Conservation (phyloP, 805 yeast species). For the Nakazawaea wyomingensis region DNA sequence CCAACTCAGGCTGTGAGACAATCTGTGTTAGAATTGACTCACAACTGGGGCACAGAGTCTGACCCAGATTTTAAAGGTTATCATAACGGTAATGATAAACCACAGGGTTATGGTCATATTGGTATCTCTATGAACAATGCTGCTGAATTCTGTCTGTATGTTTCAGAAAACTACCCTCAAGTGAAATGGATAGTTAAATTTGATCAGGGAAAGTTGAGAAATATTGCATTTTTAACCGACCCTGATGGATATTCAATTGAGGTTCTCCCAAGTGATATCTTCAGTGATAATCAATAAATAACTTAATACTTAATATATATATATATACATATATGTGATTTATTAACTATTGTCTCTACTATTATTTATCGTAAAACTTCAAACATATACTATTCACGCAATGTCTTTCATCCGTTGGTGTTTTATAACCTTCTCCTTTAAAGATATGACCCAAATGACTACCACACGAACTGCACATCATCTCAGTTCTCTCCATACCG, state of each 20-base stretch:
- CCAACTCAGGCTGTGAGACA: constrained; percentile 41
- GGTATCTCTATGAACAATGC: constrained; percentile 69
- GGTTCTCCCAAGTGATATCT: constrained; percentile 40
- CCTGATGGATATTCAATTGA: constrained; percentile 91
- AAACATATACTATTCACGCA: constrained; percentile 87
- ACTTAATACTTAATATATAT: too few relatives aligned
- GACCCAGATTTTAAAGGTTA: constrained; percentile 68
- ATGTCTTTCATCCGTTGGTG: constrained; percentile 88
- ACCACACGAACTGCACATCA: constrained; percentile 83
- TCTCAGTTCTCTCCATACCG: constrained; percentile 87
- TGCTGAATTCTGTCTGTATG: constrained; percentile 44
- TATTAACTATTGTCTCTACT: background rate
- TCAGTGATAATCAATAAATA: background rate
- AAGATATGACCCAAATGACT: constrained; percentile 96
- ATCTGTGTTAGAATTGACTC: constrained; percentile 82
- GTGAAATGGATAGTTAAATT: constrained; percentile 55
- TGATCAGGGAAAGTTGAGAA: constrained; percentile 50
- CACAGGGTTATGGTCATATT: constrained; percentile 84
- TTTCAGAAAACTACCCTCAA: constrained; percentile 34
- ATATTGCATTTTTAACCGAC: constrained; percentile 71
- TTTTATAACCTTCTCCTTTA: constrained; percentile 84
- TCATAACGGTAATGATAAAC: constrained; percentile 76
- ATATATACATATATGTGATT: background rate
- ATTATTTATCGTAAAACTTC: constrained; percentile 39
- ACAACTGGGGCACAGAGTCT: constrained; percentile 91